These are phyloP conservation scores for Alternaria novae-zelandiae DNA, from an alignment of 2,329 filamentous ascomycete species.

Conservation along the genomic window DNA sequence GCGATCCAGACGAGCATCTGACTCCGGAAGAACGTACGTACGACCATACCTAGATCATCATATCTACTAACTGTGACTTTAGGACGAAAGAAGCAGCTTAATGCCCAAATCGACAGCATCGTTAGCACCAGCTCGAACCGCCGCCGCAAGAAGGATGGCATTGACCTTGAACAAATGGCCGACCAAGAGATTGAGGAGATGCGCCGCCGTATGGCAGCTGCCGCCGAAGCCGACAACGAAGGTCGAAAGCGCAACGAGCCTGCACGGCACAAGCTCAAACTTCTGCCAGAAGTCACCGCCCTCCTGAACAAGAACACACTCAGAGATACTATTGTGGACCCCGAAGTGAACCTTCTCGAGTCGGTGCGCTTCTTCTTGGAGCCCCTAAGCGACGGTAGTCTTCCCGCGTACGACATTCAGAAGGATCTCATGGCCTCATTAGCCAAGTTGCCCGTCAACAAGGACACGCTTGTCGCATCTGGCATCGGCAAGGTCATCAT, in stretches of 20 bases:
- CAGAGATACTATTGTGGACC: slow-evolving; percentile 84
- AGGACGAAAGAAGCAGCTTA: slow-evolving; percentile 79
- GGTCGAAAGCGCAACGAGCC: slow-evolving; percentile 80
- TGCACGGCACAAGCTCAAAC: slow-evolving; percentile 89
- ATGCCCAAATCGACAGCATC: slow-evolving; percentile 85
- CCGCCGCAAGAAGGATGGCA: slow-evolving; percentile 81
- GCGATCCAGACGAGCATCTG: slow-evolving; percentile 77
- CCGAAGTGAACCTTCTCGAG: slow-evolving; percentile 92
- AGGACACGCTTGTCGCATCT: slow-evolving; percentile 86
- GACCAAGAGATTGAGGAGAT: slow-evolving; percentile 89
- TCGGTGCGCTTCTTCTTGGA: slow-evolving; percentile 97
- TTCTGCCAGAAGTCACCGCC: slow-evolving; percentile 87
- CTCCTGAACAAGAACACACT: slow-evolving; percentile 89
- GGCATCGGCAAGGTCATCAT: slow-evolving; percentile 95
- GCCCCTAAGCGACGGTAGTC: slow-evolving; percentile 88
- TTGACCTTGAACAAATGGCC: slow-evolving; percentile 88
- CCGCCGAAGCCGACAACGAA: slow-evolving; percentile 83
- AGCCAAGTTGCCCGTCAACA: slow-evolving; percentile 82
- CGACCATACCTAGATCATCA: neutral
- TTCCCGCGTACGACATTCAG: slow-evolving; percentile 97
- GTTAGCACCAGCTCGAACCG: slow-evolving; percentile 81
- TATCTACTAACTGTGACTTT: slow-evolving; percentile 20
- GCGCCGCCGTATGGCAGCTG: slow-evolving; percentile 87
- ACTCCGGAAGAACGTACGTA: slow-evolving; percentile 80
- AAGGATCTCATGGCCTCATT: slow-evolving; percentile 88